Percentiles rank a stretch among this genome's conserved stretches.
Evolutionary conservation across 805 yeast genomes (phyloP).

Genomic region (Zygotorulaspora florentina): DNA sequence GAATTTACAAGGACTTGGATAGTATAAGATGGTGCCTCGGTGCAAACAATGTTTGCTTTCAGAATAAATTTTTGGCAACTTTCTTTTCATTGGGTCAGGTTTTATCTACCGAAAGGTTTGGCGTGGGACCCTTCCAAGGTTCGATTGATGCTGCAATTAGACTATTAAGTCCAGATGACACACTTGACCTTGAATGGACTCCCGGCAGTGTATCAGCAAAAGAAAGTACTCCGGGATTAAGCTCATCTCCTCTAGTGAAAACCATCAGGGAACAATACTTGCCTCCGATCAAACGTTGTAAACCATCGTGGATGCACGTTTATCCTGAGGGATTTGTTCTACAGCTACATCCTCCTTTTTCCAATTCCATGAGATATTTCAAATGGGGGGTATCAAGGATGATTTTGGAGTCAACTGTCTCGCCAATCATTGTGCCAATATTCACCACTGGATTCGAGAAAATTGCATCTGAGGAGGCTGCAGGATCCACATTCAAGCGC

Average conservation of each 20-base stretch:
- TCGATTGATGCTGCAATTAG: constrained; percentile 83
- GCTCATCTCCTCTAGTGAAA: constrained; percentile 2
- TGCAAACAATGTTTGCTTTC: constrained; percentile 86
- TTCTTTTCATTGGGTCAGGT: constrained; percentile 88
- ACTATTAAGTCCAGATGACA: constrained; percentile 73
- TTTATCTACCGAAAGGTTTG: constrained; percentile 82
- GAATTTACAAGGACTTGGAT: constrained; percentile 55
- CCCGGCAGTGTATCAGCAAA: constrained; percentile 15
- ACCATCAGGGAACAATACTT: constrained; percentile 33
- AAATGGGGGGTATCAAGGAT: constrained; percentile 92
- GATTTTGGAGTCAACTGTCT: constrained; percentile 72
- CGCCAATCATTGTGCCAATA: constrained; percentile 86
- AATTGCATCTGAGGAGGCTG: constrained; percentile 70
- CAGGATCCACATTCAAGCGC: constrained; percentile 51
- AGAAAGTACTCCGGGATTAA: not conserved
- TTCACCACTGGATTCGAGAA: constrained; percentile 83
- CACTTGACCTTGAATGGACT: constrained; percentile 41
- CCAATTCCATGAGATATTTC: constrained; percentile 88
- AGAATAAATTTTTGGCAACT: constrained; percentile 42
- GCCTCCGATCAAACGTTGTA: constrained; percentile 56
- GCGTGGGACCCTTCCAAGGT: constrained; percentile 89
- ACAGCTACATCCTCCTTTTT: constrained; percentile 73
- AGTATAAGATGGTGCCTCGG: constrained; percentile 91
- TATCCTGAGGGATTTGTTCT: constrained; percentile 95
- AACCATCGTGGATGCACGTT: constrained; percentile 86